Evolutionary conservation across 257 asterid genomes (phyloP), one percentile per base, ranked within the genome.

Genomic region (Nemophila menziesii): DNA sequence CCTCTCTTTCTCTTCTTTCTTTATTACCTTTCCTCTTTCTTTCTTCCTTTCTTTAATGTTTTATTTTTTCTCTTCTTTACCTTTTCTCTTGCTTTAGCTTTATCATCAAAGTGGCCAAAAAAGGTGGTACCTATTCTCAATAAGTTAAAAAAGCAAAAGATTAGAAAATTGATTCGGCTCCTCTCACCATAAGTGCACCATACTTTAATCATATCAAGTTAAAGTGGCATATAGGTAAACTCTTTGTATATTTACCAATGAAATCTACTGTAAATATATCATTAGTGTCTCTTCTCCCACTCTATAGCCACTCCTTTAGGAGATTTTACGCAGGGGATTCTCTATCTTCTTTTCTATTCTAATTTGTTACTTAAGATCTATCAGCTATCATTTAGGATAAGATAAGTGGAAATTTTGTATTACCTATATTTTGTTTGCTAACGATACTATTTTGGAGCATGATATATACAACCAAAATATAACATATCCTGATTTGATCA

Each of bases 21-120:
- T 68, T 68, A 59, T 33, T 51, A 52, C 42, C 26, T 64, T 55
- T 26, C 55, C 52, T 62, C 51, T 65, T 44, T 48, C 54, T 43
- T 52, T 44, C 33, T 24, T 24, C 33, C 33, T 24, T 24, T 24
- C 33, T 24, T 33, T 61, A 29, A 40, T 51, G 47, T 60, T 63
- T 62, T 29, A 43, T 52, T 29, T 29, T 13, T 39, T 43, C 51
- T 66, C 65, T 61, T 48, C 55, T 47, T 58, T 65, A 59, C 73
- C n/a, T 50, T 58, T 51, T 58, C 58, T 36, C 52, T 58, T 51
- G 55, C 71, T 69, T 69, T 69, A 58, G 49, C 71, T 69, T 69
- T 68, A 47, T 64, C 60, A 60, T 54, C 55, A 54, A 65, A 65
- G 71, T 65, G 67, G 71, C 48, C 52, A 51, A 51, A 55, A 68